Conservation (phyloP, 768 basidiomycete species). For the Lentinula aciculospora region DNA sequence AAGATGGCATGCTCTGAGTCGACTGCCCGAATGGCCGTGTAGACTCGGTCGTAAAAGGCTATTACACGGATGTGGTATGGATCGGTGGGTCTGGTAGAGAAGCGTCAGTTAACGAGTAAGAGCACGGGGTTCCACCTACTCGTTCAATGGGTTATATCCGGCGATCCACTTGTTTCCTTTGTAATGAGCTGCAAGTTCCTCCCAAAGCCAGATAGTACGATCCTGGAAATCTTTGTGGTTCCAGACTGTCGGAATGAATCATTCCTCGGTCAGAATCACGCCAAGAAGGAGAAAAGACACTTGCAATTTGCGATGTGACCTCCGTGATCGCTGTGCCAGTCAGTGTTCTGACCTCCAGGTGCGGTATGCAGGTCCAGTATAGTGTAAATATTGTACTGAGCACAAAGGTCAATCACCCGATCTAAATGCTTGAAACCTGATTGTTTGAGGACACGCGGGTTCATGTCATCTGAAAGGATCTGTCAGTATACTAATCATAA, state of each 20-base stretch:
- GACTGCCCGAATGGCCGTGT: constrained; percentile 63
- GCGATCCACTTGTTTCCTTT: constrained; percentile 77
- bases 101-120: not conserved
- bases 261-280: not conserved
- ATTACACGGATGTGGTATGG: constrained; percentile 58
- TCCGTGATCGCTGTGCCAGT: constrained; percentile 77
- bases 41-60: constrained; percentile 61
- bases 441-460: constrained; percentile 70
- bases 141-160: constrained; percentile 84
- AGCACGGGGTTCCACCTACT: constrained; percentile 20
- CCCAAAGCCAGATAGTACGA: constrained; percentile 73
- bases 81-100: constrained; percentile 44
- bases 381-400: constrained; percentile 71
- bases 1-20: constrained; percentile 73
- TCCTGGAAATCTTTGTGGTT: constrained; percentile 84
- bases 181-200: constrained; percentile 69
- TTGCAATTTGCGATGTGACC: constrained; percentile 58
- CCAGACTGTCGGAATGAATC: constrained; percentile 46
- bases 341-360: constrained; percentile 69
- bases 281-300: constrained; percentile 14
- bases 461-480: constrained; percentile 48
- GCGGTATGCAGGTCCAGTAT: constrained; percentile 79
- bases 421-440: constrained; percentile 80
- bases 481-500: not conserved
- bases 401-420: constrained; percentile 71